These are phyloP conservation scores for Alloteropsis semialata DNA, from an alignment of 176 grass and related monocot species.

Conservation along the genomic window DNA sequence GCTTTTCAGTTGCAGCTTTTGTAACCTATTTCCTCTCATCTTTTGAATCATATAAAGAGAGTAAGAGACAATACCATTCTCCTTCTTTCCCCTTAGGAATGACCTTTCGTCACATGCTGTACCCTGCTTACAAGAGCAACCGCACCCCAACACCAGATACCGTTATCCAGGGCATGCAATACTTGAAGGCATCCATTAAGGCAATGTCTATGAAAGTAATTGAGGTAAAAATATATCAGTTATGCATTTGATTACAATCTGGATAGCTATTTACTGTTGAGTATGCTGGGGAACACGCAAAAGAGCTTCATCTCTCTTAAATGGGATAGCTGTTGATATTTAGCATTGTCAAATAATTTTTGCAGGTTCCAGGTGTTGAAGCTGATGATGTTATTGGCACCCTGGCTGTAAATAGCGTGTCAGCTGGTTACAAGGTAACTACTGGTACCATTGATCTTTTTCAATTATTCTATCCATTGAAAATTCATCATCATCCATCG, in stretches of 20 bases:
- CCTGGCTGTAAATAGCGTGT: slow-evolving; percentile 88
- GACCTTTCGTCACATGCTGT: slow-evolving; percentile 95
- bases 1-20: neutral
- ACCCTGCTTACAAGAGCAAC: slow-evolving; percentile 90
- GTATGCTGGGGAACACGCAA: neutral
- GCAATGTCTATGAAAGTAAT: slow-evolving; percentile 95
- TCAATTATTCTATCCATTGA: slow-evolving; percentile 9
- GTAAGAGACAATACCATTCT: slow-evolving; percentile 17
- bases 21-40: neutral
- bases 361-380: slow-evolving; percentile 98
- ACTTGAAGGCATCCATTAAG: slow-evolving; percentile 96
- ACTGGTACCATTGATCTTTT: neutral
- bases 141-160: slow-evolving; percentile 90
- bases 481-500: neutral
- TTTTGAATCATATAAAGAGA: neutral
- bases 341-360: slow-evolving; percentile 34
- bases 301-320: neutral
- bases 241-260: slow-evolving; percentile 19
- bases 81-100: slow-evolving; percentile 46
- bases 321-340: neutral
- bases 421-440: slow-evolving; percentile 75
- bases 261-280: neutral
- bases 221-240: slow-evolving; percentile 64
- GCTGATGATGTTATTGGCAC: slow-evolving; percentile 98
- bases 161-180: slow-evolving; percentile 86